Evolutionary conservation across 2,329 filamentous ascomycete species (phyloP).

Genomic region (Cryphonectria naterciae): DNA sequence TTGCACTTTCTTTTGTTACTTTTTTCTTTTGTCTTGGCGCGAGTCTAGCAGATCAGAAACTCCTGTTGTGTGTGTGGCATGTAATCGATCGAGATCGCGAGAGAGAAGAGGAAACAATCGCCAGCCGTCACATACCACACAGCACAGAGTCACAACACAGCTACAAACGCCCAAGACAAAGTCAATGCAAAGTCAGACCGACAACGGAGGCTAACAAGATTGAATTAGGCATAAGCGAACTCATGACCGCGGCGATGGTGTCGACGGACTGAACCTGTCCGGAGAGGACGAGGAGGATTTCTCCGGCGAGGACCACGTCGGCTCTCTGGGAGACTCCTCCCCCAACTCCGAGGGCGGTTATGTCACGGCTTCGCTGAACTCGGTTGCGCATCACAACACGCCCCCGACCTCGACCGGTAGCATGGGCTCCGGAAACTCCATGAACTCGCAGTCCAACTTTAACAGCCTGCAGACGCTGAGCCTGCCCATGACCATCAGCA

Average conservation of each 20-base stretch:
- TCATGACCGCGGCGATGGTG: constrained; percentile 67
- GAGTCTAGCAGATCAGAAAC: constrained; percentile 41
- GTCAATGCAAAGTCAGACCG: constrained; percentile 17
- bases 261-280: constrained; percentile 64
- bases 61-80: constrained; percentile 49
- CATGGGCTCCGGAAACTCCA: constrained; percentile 35
- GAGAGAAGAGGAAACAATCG: constrained; percentile 35
- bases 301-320: constrained; percentile 81
- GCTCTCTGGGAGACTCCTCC: constrained; percentile 78
- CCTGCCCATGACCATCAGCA: constrained; percentile 68
- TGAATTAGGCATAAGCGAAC: constrained; percentile 79
- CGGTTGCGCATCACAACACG: constrained; percentile 41
- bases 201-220: constrained; percentile 42
- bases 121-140: constrained; percentile 36
- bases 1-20: constrained; percentile 31
- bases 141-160: constrained; percentile 41
- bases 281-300: constrained; percentile 87
- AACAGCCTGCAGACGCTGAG: constrained; percentile 65
- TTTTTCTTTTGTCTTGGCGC: constrained; percentile 36
- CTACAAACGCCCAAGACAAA: constrained; percentile 39
- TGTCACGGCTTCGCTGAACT: constrained; percentile 55
- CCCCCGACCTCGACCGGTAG: constrained; percentile 37
- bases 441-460: constrained; percentile 45
- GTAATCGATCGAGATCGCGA: constrained; percentile 35
- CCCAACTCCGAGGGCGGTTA: constrained; percentile 72